phyloP scores from a whole-genome alignment of 768 basidiomycete species.

The Erythrobasidium yunnanense region DNA sequence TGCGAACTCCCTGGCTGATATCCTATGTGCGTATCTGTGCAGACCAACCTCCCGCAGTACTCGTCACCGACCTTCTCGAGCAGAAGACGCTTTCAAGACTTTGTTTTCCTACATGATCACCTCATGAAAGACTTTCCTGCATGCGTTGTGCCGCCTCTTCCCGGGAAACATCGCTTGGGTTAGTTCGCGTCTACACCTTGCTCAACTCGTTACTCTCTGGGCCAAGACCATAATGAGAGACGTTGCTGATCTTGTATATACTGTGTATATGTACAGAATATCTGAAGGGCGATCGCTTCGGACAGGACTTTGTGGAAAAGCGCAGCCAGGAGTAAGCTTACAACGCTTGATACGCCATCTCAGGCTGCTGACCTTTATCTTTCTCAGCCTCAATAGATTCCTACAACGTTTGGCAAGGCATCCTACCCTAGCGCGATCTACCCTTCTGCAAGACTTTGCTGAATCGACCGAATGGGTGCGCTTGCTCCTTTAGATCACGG shows the following conservation, averaged over 20 bases:
- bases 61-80: slow-evolving; percentile 60
- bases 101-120: slow-evolving; percentile 81
- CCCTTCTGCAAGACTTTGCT: slow-evolving; percentile 83
- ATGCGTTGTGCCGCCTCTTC: slow-evolving; percentile 91
- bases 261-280: slow-evolving; percentile 63
- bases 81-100: slow-evolving; percentile 89
- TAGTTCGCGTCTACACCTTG: slow-evolving; percentile 38
- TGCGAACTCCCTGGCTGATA: neutral
- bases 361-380: neutral
- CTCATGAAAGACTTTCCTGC: slow-evolving; percentile 87
- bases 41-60: slow-evolving; percentile 88
- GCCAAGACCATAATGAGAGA: no score
- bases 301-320: slow-evolving; percentile 91
- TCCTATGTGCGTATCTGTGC: neutral
- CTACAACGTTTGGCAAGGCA: slow-evolving; percentile 81
- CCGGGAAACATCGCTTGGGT: slow-evolving; percentile 95
- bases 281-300: slow-evolving; percentile 92
- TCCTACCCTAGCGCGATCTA: slow-evolving; percentile 82
- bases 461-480: slow-evolving; percentile 97
- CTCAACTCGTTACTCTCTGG: no score
- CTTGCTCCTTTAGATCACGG: neutral
- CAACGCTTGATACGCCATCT: neutral
- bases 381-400: slow-evolving; percentile 73
- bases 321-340: slow-evolving; percentile 48
- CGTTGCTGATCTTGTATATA: neutral